These are phyloP conservation scores for Metarhizium guizhouense DNA, from an alignment of 2,329 filamentous ascomycete species.

Conservation along the genomic window DNA sequence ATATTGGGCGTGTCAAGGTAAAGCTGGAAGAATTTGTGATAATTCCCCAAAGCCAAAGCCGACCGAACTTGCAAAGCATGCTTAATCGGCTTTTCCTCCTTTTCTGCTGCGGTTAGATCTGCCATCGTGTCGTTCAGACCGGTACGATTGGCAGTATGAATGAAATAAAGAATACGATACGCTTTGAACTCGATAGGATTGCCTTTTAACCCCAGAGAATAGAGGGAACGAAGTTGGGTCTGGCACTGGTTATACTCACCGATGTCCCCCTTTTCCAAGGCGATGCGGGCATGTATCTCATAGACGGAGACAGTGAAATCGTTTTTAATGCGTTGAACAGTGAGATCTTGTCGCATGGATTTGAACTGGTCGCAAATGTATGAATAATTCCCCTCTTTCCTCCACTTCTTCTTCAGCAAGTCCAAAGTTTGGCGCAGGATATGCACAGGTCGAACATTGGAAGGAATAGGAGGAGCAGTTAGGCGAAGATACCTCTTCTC, in stretches of 20 bases:
- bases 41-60: constrained; percentile 86
- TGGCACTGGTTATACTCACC: constrained; percentile 99
- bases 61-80: constrained; percentile 89
- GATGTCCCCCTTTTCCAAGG: constrained; percentile 94
- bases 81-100: constrained; percentile 72
- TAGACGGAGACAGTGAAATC: constrained; percentile 95
- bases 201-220: constrained; percentile 77
- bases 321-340: constrained; percentile 93
- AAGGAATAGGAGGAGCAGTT: constrained; percentile 80
- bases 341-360: constrained; percentile 93
- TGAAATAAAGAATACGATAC: constrained; percentile 99
- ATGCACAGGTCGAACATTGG: constrained; percentile 75
- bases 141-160: constrained; percentile 96
- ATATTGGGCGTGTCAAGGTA: constrained; percentile 93
- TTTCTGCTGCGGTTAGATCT: constrained; percentile 98
- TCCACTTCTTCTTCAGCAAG: constrained; percentile 90
- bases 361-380: constrained; percentile 99
- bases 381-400: constrained; percentile 82
- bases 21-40: constrained; percentile 95
- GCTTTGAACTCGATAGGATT: constrained; percentile 95
- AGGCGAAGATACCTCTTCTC: constrained; percentile 95
- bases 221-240: constrained; percentile 89
- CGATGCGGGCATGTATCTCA: constrained; percentile 95
- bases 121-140: constrained; percentile 97
- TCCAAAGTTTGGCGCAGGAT: constrained; percentile 80